These are phyloP conservation scores for Xylaria scruposa DNA, from an alignment of 495 filamentous ascomycete genomes.

Conservation along the genomic window DNA sequence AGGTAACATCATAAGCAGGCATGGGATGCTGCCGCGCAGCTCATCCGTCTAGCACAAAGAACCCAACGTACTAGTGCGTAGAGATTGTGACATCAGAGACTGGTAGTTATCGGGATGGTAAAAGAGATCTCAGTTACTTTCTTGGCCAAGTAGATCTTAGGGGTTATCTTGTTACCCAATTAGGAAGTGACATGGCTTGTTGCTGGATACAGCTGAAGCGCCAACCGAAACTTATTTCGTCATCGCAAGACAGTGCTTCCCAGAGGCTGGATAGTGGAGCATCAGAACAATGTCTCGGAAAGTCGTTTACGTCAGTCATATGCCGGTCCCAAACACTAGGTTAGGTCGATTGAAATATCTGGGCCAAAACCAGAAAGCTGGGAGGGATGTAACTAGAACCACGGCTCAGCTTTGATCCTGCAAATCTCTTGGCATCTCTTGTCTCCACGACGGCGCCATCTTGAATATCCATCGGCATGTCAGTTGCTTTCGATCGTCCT, in stretches of 20 bases:
- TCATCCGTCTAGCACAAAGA: neutral
- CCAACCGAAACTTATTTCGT: constrained; percentile 7
- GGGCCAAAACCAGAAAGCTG: neutral
- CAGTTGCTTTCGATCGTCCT: too few relatives aligned
- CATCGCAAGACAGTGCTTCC: neutral
- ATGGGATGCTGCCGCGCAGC: too few relatives aligned
- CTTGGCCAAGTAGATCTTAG: constrained; percentile 1
- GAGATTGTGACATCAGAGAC: constrained; percentile 17
- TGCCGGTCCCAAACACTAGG: neutral
- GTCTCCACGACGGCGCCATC: neutral
- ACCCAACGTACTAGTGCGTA: neutral
- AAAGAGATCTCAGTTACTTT: constrained; percentile 13
- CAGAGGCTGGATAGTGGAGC: constrained; percentile 10
- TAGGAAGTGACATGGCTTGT: neutral
- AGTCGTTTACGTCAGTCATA: constrained; percentile 15
- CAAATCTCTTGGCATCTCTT: neutral
- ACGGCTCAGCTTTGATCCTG: neutral
- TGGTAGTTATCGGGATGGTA: neutral
- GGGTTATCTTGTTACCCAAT: constrained; percentile 2
- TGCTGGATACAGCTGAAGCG: neutral
- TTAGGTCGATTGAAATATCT: neutral
- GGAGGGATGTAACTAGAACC: neutral
- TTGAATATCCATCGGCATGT: neutral
- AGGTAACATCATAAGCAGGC: neutral
- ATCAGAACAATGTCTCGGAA: neutral